A percentile compares a stretch with the other conserved stretches of the same genome.
Evolutionary conservation across 257 asterid species (phyloP).

Genomic region (Osmanthus fragrans): DNA sequence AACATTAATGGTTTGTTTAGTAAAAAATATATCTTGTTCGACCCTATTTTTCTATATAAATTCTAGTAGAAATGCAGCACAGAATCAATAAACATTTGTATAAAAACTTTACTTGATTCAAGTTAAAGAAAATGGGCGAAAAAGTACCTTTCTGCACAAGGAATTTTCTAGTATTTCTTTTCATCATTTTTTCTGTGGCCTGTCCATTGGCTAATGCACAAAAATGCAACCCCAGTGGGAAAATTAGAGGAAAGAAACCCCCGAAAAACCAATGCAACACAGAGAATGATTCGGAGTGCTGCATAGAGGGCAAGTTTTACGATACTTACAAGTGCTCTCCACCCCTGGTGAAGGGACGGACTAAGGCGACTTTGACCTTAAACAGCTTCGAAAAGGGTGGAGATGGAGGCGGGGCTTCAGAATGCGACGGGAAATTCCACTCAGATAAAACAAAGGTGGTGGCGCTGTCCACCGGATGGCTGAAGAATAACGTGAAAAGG

Average conservation of each 20-base stretch:
- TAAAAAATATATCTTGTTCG: background rate
- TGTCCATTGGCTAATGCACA: background rate
- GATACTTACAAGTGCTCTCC: constrained; percentile 11
- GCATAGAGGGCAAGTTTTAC: constrained; percentile 14
- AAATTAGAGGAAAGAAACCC: constrained; percentile 17
- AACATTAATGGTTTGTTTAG: background rate
- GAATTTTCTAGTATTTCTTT: background rate
- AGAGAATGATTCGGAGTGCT: constrained; percentile 14
- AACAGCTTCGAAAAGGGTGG: constrained; percentile 15
- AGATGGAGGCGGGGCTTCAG: constrained; percentile 18
- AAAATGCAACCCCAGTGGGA: constrained; percentile 16
- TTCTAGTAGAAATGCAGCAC: background rate
- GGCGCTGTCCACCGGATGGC: constrained; percentile 12
- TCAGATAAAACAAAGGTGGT: constrained; percentile 16
- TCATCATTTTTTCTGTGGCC: background rate
- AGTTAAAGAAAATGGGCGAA: background rate
- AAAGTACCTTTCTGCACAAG: background rate
- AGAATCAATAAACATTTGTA: background rate
- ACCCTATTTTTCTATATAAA: background rate
- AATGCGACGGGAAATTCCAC: constrained; percentile 17
- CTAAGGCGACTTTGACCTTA: constrained; percentile 13
- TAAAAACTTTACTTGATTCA: background rate
- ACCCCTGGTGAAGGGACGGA: background rate
- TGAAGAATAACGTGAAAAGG: background rate
- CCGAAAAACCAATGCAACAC: constrained; percentile 3